Evolutionary conservation across 2,329 filamentous ascomycete species (phyloP).

Genomic region (Onygenales sp.): DNA sequence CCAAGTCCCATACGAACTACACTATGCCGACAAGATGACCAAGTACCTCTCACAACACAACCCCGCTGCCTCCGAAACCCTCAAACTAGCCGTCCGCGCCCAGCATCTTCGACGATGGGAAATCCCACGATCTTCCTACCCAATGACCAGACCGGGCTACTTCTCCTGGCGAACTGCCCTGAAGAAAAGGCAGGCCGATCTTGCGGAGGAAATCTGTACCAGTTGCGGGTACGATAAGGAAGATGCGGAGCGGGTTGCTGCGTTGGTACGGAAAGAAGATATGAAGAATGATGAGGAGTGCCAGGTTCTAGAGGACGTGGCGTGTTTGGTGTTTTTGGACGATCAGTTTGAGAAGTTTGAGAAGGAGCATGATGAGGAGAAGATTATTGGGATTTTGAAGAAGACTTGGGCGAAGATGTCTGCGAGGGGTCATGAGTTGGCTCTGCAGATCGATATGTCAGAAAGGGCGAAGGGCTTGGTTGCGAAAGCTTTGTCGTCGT

Average conservation of each 20-base stretch:
- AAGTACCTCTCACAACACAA: conserved; percentile 55
- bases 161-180: conserved; percentile 68
- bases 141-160: conserved; percentile 66
- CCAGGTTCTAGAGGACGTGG: conserved; percentile 73
- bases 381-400: conserved; percentile 59
- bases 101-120: conserved; percentile 86
- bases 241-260: conserved; percentile 54
- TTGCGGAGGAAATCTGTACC: conserved; percentile 46
- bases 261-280: conserved; percentile 71
- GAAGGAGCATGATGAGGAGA: conserved; percentile 62
- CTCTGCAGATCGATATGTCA: conserved; percentile 56
- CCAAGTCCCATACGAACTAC: conserved; percentile 62
- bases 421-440: conserved; percentile 51
- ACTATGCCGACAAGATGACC: conserved; percentile 75
- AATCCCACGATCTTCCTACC: conserved; percentile 62
- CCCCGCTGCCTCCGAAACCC: conserved; percentile 53
- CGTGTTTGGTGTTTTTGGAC: conserved; percentile 78
- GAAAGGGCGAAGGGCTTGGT: conserved; percentile 54
- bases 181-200: conserved; percentile 60
- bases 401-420: conserved; percentile 76
- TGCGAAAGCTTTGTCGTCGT: conserved; percentile 48
- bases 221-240: conserved; percentile 41
- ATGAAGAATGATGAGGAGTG: conserved; percentile 45
- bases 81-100: conserved; percentile 69
- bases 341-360: conserved; percentile 79